Evolutionary conservation across 306 rosid genomes (phyloP).

Genomic region (Acmispon strigosus): DNA sequence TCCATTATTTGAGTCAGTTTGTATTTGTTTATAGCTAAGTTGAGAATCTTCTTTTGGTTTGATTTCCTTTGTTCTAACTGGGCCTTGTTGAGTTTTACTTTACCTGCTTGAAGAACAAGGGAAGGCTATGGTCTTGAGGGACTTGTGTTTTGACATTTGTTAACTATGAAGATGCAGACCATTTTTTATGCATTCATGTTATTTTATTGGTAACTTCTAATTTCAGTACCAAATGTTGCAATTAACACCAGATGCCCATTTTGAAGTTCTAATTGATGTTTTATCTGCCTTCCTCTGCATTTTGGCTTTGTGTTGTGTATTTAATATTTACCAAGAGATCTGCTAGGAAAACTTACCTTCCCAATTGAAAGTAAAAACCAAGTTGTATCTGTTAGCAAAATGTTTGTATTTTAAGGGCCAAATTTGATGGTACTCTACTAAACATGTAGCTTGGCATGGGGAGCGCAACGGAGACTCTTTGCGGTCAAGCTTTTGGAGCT

Average conservation of each 20-base stretch:
- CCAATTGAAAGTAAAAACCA: background rate
- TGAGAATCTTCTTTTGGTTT: background rate
- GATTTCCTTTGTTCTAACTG: background rate
- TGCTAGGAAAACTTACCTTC: background rate
- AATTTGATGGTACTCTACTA: background rate
- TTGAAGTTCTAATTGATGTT: background rate
- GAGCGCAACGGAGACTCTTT: slow-evolving; percentile 81
- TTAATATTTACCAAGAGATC: background rate
- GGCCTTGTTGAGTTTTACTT: background rate
- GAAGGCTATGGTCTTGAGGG: background rate
- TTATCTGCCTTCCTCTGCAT: background rate
- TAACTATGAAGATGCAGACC: background rate
- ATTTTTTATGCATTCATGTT: background rate
- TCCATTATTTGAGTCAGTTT: background rate
- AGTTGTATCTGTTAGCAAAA: background rate
- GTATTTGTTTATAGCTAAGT: background rate
- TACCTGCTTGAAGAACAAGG: background rate
- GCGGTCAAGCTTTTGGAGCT: slow-evolving; percentile 96
- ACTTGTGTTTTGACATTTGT: background rate
- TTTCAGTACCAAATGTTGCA: background rate
- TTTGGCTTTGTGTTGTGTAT: background rate
- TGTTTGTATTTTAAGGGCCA: background rate
- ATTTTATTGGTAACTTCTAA: background rate
- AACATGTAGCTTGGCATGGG: slow-evolving; percentile 76
- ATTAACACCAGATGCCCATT: background rate